Conservation (phyloP, 257 asterid species). For the Cinchona pubescens region DNA sequence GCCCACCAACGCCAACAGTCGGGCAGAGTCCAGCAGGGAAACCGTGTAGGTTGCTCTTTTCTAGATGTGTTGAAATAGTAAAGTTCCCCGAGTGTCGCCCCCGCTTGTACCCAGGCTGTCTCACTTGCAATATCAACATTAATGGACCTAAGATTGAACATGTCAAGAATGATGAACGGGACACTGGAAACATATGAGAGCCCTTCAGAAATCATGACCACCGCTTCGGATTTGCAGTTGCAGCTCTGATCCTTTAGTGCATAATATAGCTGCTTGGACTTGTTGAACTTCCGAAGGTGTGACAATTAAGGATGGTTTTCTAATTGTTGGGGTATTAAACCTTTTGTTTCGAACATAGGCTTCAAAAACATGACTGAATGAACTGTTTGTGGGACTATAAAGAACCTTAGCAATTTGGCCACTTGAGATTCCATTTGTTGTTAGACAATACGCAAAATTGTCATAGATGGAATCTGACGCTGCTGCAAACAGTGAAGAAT, state of each 20-base stretch:
- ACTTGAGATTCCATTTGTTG: constrained; percentile 11
- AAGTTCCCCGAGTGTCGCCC: constrained; percentile 41
- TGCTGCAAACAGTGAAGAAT: neutral
- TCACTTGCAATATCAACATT: constrained; percentile 16
- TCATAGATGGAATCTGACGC: constrained; percentile 19
- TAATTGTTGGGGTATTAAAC: constrained; percentile 25
- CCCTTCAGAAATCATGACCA: constrained; percentile 55
- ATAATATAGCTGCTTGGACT: constrained; percentile 22
- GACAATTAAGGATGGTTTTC: constrained; percentile 36
- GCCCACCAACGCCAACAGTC: constrained; percentile 41
- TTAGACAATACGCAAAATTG: constrained; percentile 28
- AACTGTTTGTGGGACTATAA: constrained; percentile 25
- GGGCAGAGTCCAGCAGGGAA: constrained; percentile 48
- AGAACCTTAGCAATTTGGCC: constrained; percentile 18
- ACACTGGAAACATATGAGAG: constrained; percentile 29
- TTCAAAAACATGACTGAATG: constrained; percentile 20
- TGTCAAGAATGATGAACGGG: constrained; percentile 33
- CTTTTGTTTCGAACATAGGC: constrained; percentile 33
- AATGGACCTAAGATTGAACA: constrained; percentile 37
- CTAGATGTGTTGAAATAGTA: constrained; percentile 35
- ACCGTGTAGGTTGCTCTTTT: constrained; percentile 30
- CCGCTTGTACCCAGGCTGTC: constrained; percentile 40
- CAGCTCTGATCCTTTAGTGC: constrained; percentile 28
- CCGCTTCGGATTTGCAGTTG: constrained; percentile 49
- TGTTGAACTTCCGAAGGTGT: constrained; percentile 27